A percentile compares a stretch with the other conserved stretches of the same genome.
phyloP scores from a whole-genome alignment of 2,329 filamentous ascomycete species.

The Xylariomycetidae sp. region DNA sequence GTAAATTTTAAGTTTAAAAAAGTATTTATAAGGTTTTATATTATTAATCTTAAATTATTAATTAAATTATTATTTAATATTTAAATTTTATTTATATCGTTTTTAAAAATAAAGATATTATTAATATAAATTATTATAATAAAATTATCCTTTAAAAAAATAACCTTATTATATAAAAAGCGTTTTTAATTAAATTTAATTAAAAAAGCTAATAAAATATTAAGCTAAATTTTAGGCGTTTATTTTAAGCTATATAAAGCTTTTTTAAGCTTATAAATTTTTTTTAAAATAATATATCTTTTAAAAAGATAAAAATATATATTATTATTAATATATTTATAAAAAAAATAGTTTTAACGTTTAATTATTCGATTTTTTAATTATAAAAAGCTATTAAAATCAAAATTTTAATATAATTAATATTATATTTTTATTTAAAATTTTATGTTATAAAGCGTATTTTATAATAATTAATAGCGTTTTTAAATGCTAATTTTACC shows the following conservation, averaged over 20 bases:
- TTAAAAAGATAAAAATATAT: constrained; percentile 3
- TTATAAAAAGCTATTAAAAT: constrained; percentile 3
- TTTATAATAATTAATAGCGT: constrained; percentile 6
- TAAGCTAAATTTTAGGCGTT: constrained; percentile 3
- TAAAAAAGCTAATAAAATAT: constrained; percentile 3
- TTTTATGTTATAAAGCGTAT: constrained; percentile 4
- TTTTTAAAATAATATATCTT: constrained; percentile 2
- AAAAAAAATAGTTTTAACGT: constrained; percentile 4
- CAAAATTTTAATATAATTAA: constrained; percentile 6
- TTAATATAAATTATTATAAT: constrained; percentile 7
- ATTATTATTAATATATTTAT: constrained; percentile 3
- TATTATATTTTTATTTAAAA: constrained; percentile 5
- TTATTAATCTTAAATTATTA: too few relatives aligned
- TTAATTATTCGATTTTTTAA: constrained; percentile 4
- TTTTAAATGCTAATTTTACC: constrained; percentile 3
- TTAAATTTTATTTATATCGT: constrained; percentile 6
- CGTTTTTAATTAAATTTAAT: constrained; percentile 1
- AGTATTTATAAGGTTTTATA: too few relatives aligned
- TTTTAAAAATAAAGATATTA: constrained; percentile 6
- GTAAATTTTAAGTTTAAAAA: too few relatives aligned
- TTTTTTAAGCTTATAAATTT: constrained; percentile 4
- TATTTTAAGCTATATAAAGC: constrained; percentile 5
- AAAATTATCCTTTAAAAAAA: constrained; percentile 4
- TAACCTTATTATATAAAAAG: constrained; percentile 1
- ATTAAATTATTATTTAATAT: constrained; percentile 2